These are phyloP conservation scores for Claviceps cyperi DNA, from an alignment of 2,329 filamentous ascomycete genomes.

Conservation along the genomic window DNA sequence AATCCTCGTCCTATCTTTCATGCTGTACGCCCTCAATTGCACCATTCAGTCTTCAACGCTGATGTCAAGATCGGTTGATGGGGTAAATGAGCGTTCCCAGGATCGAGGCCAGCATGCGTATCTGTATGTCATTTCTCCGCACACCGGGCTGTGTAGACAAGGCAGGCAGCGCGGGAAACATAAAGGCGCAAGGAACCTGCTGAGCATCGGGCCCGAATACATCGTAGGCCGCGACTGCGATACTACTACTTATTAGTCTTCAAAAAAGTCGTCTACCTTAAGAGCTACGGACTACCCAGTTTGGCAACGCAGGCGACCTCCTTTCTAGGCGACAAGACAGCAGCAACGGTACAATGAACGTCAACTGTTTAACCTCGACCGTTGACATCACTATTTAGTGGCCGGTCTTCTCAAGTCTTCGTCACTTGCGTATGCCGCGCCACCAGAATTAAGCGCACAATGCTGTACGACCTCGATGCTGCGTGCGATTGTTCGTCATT, in stretches of 20 bases:
- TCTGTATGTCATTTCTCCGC: too few relatives aligned
- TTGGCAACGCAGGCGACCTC: neutral
- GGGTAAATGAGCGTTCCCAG: too few relatives aligned
- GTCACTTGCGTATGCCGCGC: neutral
- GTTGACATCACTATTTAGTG: neutral
- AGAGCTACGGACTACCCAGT: neutral
- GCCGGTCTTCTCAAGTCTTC: neutral
- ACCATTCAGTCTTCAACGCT: too few relatives aligned
- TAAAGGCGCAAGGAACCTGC: neutral
- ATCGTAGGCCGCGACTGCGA: neutral
- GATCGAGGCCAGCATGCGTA: too few relatives aligned
- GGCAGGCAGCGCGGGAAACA: too few relatives aligned
- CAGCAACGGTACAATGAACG: neutral
- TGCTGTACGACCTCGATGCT: neutral
- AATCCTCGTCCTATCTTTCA: too few relatives aligned
- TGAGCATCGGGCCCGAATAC: neutral
- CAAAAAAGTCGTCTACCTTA: neutral
- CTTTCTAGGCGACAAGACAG: neutral
- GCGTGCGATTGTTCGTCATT: neutral
- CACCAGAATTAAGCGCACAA: neutral
- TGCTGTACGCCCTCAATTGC: too few relatives aligned
- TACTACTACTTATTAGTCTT: neutral
- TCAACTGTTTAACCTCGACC: too few relatives aligned
- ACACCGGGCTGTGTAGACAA: too few relatives aligned
- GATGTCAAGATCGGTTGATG: too few relatives aligned